Evolutionary conservation across 805 yeast genomes (phyloP).

Genomic region (Saccharomycopsis synnaedendra): DNA sequence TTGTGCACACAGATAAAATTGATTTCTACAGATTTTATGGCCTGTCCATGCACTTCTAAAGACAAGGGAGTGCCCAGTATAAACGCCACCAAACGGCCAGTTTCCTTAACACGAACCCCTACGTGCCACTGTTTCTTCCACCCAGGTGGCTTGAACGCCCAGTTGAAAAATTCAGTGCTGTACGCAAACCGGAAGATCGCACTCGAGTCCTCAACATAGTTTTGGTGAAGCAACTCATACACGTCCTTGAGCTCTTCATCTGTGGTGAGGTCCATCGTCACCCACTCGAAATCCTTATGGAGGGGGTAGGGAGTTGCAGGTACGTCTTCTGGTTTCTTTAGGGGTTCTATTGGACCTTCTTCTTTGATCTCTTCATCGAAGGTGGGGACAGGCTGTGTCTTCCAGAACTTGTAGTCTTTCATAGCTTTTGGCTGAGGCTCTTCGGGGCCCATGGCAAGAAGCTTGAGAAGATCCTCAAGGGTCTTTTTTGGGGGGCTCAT

Average conservation of each 20-base stretch:
- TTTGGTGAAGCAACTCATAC: constrained; percentile 67
- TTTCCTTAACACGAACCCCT: constrained; percentile 77
- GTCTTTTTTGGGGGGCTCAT: constrained; percentile 22
- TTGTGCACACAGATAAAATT: constrained; percentile 93
- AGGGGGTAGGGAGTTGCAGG: constrained; percentile 62
- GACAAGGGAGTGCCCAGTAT: constrained; percentile 82
- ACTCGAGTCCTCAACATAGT: constrained; percentile 92
- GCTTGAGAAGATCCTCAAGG: constrained; percentile 50
- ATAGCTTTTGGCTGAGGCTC: constrained; percentile 51
- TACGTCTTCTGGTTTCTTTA: constrained; percentile 61
- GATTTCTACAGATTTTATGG: constrained; percentile 67
- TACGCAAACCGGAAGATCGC: constrained; percentile 88
- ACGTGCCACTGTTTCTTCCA: constrained; percentile 84
- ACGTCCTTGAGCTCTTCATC: constrained; percentile 60
- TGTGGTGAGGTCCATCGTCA: constrained; percentile 52
- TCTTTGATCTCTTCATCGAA: constrained; percentile 43
- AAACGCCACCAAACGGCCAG: constrained; percentile 78
- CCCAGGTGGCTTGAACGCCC: constrained; percentile 95
- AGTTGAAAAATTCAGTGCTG: constrained; percentile 67
- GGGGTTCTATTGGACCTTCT: constrained; percentile 74
- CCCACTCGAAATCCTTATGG: constrained; percentile 81
- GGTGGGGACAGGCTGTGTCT: constrained; percentile 86
- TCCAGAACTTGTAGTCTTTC: constrained; percentile 94
- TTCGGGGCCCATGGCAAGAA: constrained; percentile 37
- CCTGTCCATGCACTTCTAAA: constrained; percentile 45